These are phyloP conservation scores for Arthrobotrys conoides DNA, from an alignment of 2,329 filamentous ascomycete species.

Conservation along the genomic window DNA sequence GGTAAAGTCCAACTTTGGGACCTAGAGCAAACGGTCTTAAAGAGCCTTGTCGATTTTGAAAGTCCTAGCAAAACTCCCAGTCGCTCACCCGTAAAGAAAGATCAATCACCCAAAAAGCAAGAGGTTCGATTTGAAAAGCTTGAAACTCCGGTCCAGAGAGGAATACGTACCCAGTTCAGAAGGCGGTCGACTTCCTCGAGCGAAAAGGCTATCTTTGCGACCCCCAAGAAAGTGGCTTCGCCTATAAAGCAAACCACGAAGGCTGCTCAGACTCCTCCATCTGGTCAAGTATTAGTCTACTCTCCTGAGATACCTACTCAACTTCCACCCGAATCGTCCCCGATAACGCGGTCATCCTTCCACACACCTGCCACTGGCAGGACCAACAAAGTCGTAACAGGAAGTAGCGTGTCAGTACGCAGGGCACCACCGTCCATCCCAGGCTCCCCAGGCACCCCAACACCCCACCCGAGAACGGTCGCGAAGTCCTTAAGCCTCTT, in stretches of 20 bases:
- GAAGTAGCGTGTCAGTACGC: slow-evolving; percentile 26
- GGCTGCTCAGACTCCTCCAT: not conserved
- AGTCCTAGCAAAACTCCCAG: not conserved
- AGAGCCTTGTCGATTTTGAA: slow-evolving; percentile 1
- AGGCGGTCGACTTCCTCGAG: not conserved
- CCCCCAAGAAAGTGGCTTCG: not conserved
- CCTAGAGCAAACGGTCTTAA: slow-evolving; percentile 35
- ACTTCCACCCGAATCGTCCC: not conserved
- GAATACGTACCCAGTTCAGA: not conserved
- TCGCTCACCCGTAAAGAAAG: not conserved
- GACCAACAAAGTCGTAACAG: not conserved
- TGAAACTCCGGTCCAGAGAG: not conserved
- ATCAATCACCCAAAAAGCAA: slow-evolving; percentile 11
- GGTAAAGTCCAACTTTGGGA: slow-evolving; percentile 19
- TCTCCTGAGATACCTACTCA: slow-evolving; percentile 27
- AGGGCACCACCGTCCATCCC: slow-evolving; percentile 13
- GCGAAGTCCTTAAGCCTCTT: not conserved
- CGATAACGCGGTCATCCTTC: slow-evolving; percentile 6
- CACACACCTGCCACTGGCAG: slow-evolving; percentile 10
- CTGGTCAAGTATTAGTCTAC: slow-evolving; percentile 37
- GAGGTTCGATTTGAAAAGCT: slow-evolving; percentile 37
- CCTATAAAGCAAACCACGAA: not conserved
- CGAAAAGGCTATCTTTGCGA: not conserved
- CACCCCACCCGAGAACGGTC: slow-evolving; percentile 5
- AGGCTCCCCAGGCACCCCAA: slow-evolving; percentile 24